Percentiles rank a stretch among this genome's conserved stretches.
These are phyloP conservation scores for Ceratocystis eucalypticola DNA, from an alignment of 2,329 filamentous ascomycete genomes.

Conservation along the genomic window DNA sequence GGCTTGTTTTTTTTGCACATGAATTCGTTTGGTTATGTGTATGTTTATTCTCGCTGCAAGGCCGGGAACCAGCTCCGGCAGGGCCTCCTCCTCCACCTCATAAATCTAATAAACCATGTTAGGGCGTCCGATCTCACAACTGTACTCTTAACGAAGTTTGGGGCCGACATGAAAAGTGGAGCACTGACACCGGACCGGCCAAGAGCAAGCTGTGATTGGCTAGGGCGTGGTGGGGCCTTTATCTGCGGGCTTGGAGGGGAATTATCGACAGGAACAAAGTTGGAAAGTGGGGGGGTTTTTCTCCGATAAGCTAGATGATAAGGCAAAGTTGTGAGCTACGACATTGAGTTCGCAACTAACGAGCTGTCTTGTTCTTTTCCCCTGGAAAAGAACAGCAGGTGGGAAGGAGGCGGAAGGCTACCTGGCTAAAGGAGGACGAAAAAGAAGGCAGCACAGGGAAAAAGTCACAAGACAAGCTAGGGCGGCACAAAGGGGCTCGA, in stretches of 20 bases:
- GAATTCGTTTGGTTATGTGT: too few species aligned
- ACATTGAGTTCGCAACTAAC: neutral
- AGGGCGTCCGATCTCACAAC: neutral
- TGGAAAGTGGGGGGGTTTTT: neutral
- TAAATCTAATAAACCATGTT: neutral
- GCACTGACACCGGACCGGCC: conserved; percentile 4
- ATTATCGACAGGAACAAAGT: neutral
- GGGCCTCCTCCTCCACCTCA: neutral
- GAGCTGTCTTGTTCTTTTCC: neutral
- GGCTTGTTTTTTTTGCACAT: neutral
- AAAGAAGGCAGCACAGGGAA: neutral
- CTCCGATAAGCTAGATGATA: neutral
- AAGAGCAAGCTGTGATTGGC: neutral
- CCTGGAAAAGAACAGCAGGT: neutral
- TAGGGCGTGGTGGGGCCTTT: neutral
- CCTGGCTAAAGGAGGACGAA: neutral
- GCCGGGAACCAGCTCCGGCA: conserved; percentile 13
- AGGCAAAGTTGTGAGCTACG: neutral
- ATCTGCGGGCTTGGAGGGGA: neutral
- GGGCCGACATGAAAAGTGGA: neutral
- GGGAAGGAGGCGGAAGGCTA: neutral
- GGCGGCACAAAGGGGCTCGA: neutral
- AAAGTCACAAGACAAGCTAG: neutral
- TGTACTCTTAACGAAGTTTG: neutral
- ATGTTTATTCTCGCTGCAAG: too few species aligned